Evolutionary conservation across 2,329 filamentous ascomycete genomes (phyloP).

Genomic region (Karstenula rhodostoma): DNA sequence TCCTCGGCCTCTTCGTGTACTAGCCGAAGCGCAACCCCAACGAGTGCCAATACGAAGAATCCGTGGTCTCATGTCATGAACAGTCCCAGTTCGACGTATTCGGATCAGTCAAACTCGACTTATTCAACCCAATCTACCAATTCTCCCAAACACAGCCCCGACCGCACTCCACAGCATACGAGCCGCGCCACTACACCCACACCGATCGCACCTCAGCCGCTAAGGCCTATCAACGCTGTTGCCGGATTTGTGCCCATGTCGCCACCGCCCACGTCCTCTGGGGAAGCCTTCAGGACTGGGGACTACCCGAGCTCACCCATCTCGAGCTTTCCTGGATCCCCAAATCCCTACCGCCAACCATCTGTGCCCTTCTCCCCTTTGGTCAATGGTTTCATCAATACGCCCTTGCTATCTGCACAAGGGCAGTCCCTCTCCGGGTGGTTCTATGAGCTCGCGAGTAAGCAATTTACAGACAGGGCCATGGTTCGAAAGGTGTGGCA

Average conservation of each 20-base stretch:
- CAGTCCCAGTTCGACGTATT: conserved; percentile 40
- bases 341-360: conserved; percentile 48
- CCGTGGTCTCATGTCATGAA: conserved; percentile 49
- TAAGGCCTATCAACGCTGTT: conserved; percentile 42
- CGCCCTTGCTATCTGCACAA: conserved; percentile 44
- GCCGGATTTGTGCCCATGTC: conserved; percentile 47
- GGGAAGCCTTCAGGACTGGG: conserved; percentile 37
- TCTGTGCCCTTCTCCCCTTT: conserved; percentile 37
- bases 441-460: conserved; percentile 47
- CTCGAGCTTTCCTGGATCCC: conserved; percentile 36
- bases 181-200: conserved; percentile 49
- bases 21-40: conserved; percentile 49
- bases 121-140: conserved; percentile 40
- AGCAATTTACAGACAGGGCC: conserved; percentile 46
- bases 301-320: conserved; percentile 43
- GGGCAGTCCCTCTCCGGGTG: conserved; percentile 47
- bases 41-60: conserved; percentile 46
- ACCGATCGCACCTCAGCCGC: conserved; percentile 48
- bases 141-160: conserved; percentile 46
- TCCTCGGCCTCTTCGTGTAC: conserved; percentile 51
- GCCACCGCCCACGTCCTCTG: conserved; percentile 37
- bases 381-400: conserved; percentile 49
- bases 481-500: conserved; percentile 49
- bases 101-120: conserved; percentile 38
- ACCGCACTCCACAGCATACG: conserved; percentile 47